Base-by-base conservation (phyloP, 176 grass and related monocot genomes). In the Triticum monococcum region DNA sequence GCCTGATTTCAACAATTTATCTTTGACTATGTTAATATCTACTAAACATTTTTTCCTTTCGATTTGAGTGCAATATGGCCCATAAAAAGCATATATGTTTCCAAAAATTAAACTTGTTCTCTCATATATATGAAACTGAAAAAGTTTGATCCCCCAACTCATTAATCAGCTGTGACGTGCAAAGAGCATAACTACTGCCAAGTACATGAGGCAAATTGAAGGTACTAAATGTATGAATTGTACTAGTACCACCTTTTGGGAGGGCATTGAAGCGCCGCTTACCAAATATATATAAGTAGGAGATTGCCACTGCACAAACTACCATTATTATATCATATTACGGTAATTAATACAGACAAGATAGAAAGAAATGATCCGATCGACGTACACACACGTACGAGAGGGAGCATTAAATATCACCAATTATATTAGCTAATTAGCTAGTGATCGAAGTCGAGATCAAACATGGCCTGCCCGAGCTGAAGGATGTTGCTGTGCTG, bases 401-500 rank as follows among this genome's bases (percentile, higher is more conserved):
- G 76, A 20, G 35, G 25, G 30, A 64, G 68, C 74, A 56, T 77
- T 56, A 18, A 54, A 77, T 77, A 20, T 75, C 73, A 90, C 65
- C 66, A 61, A 86, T 59, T 68, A 78, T 76, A 69, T 75, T 56
- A 52, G 45, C 24, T 75, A 30, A 30, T 30, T 31, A 1, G 72
- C 85, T 91, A 91, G 18, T 91, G 89, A 70, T 91, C 89, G 60
- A 92, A 92, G 77, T 90, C 85, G 22, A 91, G 83, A 84, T 94
- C 89, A 67, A 94, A 87, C 89, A 94, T 94, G 17, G 89, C 87
- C 80, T 92, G 93, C 4, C 93, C 85, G 7, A 92, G 88, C 75
- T 95, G 90, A 64, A 95, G 86, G 73, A 90, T 87, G 85, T 86
- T 90, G 81, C 83, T 95, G 36, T 92, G 85, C 59, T 92, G 88